Conservation (phyloP, 805 yeast species). For the Suhomyces prunicola region DNA sequence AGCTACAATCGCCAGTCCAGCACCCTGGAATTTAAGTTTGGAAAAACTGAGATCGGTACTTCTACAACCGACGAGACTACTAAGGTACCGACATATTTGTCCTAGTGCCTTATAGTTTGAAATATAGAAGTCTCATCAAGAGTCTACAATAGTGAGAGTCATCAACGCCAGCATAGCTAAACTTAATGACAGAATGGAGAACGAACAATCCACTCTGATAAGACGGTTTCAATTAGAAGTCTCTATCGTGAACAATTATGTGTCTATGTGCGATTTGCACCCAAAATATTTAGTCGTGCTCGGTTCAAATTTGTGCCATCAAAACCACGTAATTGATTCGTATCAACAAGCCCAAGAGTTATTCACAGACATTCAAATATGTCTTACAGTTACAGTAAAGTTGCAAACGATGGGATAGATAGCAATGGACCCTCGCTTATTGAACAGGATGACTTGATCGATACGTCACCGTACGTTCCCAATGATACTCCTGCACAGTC, state of each 20-base stretch:
- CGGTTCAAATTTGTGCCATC: neutral
- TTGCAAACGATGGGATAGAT: neutral
- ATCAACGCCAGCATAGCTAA: neutral
- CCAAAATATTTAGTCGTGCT: neutral
- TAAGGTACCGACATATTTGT: neutral
- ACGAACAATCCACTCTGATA: neutral
- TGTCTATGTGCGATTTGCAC: neutral
- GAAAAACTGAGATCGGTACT: neutral
- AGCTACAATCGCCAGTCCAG: neutral
- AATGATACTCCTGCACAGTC: conserved; percentile 1
- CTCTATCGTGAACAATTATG: neutral
- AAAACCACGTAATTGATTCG: neutral
- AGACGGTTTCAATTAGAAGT: neutral
- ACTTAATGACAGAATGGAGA: neutral
- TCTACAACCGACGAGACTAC: neutral
- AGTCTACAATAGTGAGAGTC: neutral
- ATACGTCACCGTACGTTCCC: conserved; percentile 8
- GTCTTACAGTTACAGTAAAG: conserved; percentile 4
- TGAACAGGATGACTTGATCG: conserved; percentile 17
- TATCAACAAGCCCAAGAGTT: neutral
- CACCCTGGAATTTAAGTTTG: neutral
- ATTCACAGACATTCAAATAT: conserved; percentile 1
- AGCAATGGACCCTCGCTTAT: conserved; percentile 7
- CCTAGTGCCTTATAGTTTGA: neutral
- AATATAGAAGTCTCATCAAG: neutral